Evolutionary conservation across 2,329 filamentous ascomycete genomes (phyloP).

Genomic region (Colletotrichum salicis): DNA sequence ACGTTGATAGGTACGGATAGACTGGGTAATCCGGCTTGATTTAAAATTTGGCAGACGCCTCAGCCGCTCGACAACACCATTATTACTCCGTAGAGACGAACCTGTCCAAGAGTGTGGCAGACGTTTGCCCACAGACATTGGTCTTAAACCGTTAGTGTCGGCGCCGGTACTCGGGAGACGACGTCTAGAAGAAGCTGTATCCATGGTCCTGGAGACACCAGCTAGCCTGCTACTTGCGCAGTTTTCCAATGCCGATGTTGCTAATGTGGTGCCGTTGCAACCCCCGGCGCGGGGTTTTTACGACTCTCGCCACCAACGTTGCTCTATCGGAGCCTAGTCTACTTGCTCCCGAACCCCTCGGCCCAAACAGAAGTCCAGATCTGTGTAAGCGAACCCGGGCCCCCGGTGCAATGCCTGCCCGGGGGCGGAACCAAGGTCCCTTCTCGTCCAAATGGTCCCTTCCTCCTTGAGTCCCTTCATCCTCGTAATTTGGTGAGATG

Average conservation of each 20-base stretch:
- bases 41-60: not conserved
- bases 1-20: no score
- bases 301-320: slow-evolving; percentile 2
- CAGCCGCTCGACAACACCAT: not conserved
- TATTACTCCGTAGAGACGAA: not conserved
- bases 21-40: not conserved
- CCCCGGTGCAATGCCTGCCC: not conserved
- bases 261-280: not conserved
- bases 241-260: slow-evolving; percentile 5
- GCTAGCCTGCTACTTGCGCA: not conserved
- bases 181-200: not conserved
- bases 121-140: not conserved
- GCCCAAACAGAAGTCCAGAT: not conserved
- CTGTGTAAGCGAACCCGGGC: not conserved
- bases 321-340: not conserved
- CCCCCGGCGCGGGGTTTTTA: slow-evolving; percentile 1
- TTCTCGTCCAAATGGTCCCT: slow-evolving; percentile 5
- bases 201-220: not conserved
- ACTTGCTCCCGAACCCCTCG: not conserved
- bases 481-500: slow-evolving; percentile 4
- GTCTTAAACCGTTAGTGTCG: not conserved
- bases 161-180: not conserved
- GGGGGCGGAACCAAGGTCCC: not conserved
- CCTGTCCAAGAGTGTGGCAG: not conserved
- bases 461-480: not conserved